Evolutionary conservation across 305 asterid genomes (phyloP), one percentile per base, ranked within the genome.

Genomic region (Galium porrigens): DNA sequence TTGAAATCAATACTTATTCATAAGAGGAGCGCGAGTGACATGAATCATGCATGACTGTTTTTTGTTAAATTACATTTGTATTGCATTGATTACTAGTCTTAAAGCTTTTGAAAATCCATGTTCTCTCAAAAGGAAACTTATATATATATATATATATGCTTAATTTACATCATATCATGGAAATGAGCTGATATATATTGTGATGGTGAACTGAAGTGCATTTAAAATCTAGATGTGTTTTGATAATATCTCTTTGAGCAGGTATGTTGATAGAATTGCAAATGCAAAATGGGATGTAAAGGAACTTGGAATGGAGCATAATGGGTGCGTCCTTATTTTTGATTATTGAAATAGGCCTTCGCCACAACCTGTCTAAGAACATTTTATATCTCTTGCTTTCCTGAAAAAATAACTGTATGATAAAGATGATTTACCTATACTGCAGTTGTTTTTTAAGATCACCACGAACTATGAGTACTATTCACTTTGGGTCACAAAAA

Each of bases 241-340:
- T 78, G 68, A 73, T 68, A 58, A 66, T 70, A 59, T 72, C 52
- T 22, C 68, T 78, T 72, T 79, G 80, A 65, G 81, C 95, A 94
- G 99, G 86, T 94, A 94, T 72, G 94, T 82, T 62, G 99, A 94
- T 74, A 89, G 96, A 67, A 79, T 94, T 62, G 86, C 96, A 72
- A 85, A 68, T 78, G 95, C 95, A 53, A 94, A 86, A 82, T 94
- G 99, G 99, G 99, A 94, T 78, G 94, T 94, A 81, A 89, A 85
- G 77, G 97, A 94, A 82, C 99, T 94, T 52, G 99, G 99, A 57
- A 66, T 87, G 74, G 99, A 94, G 83, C 99, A 94, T 69, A 94
- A 94, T 59, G 97, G 99, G 99, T 92, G 85, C 48, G 85, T 76
- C 68, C 61, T 55, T 32, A 25, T 55, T 34, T 14, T 61, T 5